Percentiles rank a stretch among this genome's conserved stretches.
These are phyloP conservation scores for Pezizomycotina sp. DNA, from an alignment of 2,329 filamentous ascomycete genomes.

Conservation along the genomic window DNA sequence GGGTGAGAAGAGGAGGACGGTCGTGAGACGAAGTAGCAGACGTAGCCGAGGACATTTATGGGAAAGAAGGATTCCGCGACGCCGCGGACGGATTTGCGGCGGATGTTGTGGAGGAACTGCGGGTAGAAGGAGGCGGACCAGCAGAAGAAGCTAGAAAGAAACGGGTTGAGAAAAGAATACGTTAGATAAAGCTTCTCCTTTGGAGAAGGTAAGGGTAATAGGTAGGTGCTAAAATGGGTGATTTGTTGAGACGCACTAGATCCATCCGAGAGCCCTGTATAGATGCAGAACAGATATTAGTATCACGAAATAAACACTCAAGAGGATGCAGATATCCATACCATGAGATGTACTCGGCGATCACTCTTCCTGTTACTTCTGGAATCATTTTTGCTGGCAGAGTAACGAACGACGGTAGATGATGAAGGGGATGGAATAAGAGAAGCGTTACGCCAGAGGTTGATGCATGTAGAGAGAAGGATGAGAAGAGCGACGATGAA, in stretches of 20 bases:
- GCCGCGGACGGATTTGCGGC: conserved; percentile 60
- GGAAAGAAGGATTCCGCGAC: conserved; percentile 77
- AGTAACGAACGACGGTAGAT: neutral
- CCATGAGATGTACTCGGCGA: conserved; percentile 12
- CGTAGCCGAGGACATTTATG: conserved; percentile 55
- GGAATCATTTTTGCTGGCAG: conserved; percentile 1
- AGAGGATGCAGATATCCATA: neutral
- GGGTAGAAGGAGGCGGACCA: conserved; percentile 92
- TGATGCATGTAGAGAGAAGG: neutral
- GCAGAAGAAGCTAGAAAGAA: conserved; percentile 38
- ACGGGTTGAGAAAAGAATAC: conserved; percentile 1
- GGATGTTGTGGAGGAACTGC: conserved; percentile 65
- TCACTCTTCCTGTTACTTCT: conserved; percentile 4
- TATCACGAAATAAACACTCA: neutral
- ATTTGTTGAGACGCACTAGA: too few species aligned
- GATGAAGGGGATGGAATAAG: neutral
- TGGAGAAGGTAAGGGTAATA: conserved; percentile 20
- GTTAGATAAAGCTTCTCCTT: neutral
- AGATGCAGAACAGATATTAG: neutral
- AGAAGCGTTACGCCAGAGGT: neutral
- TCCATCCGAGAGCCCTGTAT: conserved; percentile 42
- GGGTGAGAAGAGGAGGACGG: conserved; percentile 61
- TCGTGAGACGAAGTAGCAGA: conserved; percentile 58
- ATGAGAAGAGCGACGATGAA: neutral
- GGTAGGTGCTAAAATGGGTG: too few species aligned